These are phyloP conservation scores for Stagonosporopsis tanaceti DNA, from an alignment of 2,329 filamentous ascomycete species.

Conservation along the genomic window DNA sequence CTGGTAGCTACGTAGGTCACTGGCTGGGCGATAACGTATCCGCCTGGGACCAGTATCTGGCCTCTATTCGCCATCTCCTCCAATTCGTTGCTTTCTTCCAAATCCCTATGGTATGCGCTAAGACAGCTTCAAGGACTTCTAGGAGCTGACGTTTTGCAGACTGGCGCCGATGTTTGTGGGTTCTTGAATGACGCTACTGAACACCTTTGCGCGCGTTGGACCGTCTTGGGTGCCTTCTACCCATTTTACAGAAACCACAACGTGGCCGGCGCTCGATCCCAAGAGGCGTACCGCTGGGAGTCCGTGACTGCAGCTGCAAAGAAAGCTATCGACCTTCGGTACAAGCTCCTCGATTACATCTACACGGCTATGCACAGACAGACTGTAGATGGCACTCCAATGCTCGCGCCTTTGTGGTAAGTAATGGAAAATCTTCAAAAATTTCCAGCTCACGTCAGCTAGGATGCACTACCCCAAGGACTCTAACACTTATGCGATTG, in stretches of 20 bases:
- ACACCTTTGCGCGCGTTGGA: constrained; percentile 76
- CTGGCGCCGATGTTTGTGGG: constrained; percentile 74
- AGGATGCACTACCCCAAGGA: constrained; percentile 70
- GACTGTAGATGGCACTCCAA: constrained; percentile 68
- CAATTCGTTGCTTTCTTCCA: constrained; percentile 58
- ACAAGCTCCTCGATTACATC: constrained; percentile 80
- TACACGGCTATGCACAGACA: constrained; percentile 74
- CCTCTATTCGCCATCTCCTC: constrained; percentile 51
- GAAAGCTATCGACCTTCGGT: constrained; percentile 74
- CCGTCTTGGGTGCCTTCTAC: constrained; percentile 73
- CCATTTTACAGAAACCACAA: constrained; percentile 81
- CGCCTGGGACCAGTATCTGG: constrained; percentile 54
- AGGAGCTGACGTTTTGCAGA: constrained; percentile 16
- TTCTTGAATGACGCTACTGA: constrained; percentile 73
- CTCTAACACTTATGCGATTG: constrained; percentile 57
- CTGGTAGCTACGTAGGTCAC: constrained; percentile 66
- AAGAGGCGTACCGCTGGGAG: constrained; percentile 67
- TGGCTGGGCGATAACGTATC: constrained; percentile 65
- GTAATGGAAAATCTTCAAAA: constrained; percentile 44
- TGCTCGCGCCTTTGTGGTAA: constrained; percentile 74
- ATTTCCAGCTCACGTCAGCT: constrained; percentile 1
- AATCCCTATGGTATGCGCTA: constrained; percentile 50
- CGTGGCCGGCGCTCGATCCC: constrained; percentile 64
- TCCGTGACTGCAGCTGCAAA: constrained; percentile 70
- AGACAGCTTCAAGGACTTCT: background rate